phyloP scores from a whole-genome alignment of 352 stramenopile genomes.

The Pelagophyceae sp. region DNA sequence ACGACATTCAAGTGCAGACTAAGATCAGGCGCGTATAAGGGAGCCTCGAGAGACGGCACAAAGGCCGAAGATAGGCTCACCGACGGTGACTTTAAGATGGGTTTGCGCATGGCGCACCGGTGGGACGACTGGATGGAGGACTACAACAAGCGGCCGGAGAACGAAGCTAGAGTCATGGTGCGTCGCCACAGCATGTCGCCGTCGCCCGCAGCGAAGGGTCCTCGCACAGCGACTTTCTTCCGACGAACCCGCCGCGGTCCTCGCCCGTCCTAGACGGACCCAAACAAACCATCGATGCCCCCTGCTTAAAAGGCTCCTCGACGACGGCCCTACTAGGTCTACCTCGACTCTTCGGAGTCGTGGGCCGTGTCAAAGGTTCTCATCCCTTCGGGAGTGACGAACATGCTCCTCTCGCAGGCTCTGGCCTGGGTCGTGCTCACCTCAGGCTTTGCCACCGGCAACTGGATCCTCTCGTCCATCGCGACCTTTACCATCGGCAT shows the following conservation, averaged over 20 bases:
- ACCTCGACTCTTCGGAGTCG: too few relatives aligned
- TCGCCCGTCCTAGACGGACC: too few relatives aligned
- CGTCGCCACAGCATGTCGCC: too few relatives aligned
- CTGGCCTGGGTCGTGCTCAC: constrained; percentile 35
- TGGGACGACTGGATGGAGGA: constrained; percentile 24
- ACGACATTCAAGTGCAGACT: constrained; percentile 16
- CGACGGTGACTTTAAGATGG: not conserved
- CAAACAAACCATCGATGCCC: too few relatives aligned
- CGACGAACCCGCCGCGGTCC: too few relatives aligned
- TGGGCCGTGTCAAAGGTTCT: too few relatives aligned
- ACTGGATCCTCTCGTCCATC: constrained; percentile 33
- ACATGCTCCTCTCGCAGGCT: constrained; percentile 31
- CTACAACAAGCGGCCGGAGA: constrained; percentile 12
- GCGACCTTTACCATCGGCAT: constrained; percentile 37
- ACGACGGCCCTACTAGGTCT: too few relatives aligned
- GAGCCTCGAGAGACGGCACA: not conserved
- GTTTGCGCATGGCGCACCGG: constrained; percentile 17
- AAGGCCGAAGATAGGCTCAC: not conserved
- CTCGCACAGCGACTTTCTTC: too few relatives aligned
- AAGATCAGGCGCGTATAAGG: not conserved
- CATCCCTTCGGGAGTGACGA: constrained; percentile 26
- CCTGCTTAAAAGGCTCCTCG: too few relatives aligned
- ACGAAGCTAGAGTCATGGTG: too few relatives aligned
- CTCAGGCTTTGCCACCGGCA: constrained; percentile 30
- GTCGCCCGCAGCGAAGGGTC: too few relatives aligned